phyloP scores from a whole-genome alignment of 345 rosid genomes.

The Boechera retrofracta region DNA sequence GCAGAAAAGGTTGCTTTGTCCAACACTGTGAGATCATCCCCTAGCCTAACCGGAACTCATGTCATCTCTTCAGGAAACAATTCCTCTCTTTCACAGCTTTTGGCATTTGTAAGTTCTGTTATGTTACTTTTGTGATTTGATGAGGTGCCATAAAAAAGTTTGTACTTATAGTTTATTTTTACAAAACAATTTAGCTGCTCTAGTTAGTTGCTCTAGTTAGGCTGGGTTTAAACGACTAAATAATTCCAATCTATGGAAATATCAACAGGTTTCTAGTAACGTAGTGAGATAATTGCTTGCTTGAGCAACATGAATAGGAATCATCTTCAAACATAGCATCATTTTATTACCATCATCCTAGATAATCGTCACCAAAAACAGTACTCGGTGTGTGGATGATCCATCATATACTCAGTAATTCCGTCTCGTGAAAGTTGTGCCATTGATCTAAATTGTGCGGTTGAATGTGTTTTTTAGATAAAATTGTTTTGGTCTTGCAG shows the following conservation, averaged over 20 bases:
- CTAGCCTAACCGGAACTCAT: constrained; percentile 70
- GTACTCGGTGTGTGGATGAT: neutral
- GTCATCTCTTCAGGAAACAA: constrained; percentile 65
- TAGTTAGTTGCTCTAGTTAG: constrained; percentile 28
- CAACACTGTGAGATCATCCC: constrained; percentile 67
- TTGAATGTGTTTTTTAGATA: constrained; percentile 22
- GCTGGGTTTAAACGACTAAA: constrained; percentile 14
- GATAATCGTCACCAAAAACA: neutral
- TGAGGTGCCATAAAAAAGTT: constrained; percentile 12
- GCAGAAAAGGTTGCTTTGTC: constrained; percentile 64
- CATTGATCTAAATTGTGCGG: neutral
- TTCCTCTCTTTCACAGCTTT: constrained; percentile 62
- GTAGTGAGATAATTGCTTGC: constrained; percentile 8
- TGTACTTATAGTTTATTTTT: neutral
- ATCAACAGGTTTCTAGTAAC: constrained; percentile 18
- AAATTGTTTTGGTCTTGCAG: constrained; percentile 52
- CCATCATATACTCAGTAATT: neutral
- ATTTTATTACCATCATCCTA: neutral
- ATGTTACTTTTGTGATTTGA: constrained; percentile 17
- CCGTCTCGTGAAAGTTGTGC: neutral
- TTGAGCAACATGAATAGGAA: constrained; percentile 3
- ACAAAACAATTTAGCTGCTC: constrained; percentile 25
- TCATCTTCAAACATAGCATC: constrained; percentile 20
- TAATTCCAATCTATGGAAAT: neutral
- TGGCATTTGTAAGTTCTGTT: constrained; percentile 74